Conservation (phyloP, 495 filamentous ascomycete genomes). For the Friedmanniomyces simplex region DNA sequence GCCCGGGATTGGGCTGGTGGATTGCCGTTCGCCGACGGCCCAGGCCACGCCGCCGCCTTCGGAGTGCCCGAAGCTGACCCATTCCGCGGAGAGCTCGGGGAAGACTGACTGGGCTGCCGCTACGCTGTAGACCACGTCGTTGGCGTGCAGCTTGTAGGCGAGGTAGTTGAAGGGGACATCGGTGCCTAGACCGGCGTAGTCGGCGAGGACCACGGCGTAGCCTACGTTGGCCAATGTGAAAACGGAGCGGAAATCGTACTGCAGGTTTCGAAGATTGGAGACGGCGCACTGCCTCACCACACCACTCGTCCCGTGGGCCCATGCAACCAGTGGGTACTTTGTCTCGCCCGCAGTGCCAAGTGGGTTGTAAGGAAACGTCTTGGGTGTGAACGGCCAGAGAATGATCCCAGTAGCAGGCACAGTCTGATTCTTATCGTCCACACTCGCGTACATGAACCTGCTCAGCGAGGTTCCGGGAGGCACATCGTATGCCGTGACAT, state of each 20-base stretch:
- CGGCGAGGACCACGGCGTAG: slow-evolving; percentile 44
- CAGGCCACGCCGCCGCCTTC: slow-evolving; percentile 41
- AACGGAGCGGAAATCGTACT: slow-evolving; percentile 35
- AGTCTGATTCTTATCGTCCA: slow-evolving; percentile 34
- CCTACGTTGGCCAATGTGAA: slow-evolving; percentile 41
- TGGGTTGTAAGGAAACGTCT: not conserved
- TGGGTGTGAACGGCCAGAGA: slow-evolving; percentile 40
- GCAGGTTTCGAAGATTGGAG: slow-evolving; percentile 36
- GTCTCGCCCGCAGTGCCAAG: slow-evolving; percentile 1
- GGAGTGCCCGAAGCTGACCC: slow-evolving; percentile 39
- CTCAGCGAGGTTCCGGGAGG: slow-evolving; percentile 3
- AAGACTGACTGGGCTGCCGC: slow-evolving; percentile 37
- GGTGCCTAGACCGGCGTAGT: slow-evolving; percentile 47
- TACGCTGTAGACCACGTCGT: slow-evolving; percentile 38
- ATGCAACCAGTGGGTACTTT: slow-evolving; percentile 36
- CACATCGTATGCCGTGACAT: slow-evolving; percentile 6
- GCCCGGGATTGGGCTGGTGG: slow-evolving; percentile 23
- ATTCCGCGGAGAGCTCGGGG: slow-evolving; percentile 25
- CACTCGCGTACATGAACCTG: slow-evolving; percentile 37
- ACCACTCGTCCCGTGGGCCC: slow-evolving; percentile 47
- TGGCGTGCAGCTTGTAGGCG: slow-evolving; percentile 33
- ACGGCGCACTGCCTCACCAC: slow-evolving; percentile 34
- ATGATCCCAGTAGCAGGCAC: slow-evolving; percentile 42
- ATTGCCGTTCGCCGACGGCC: slow-evolving; percentile 32
- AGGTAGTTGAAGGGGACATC: slow-evolving; percentile 23